phyloP scores from a whole-genome alignment of 2,329 filamentous ascomycete genomes.

The Chrysoporthe cubensis region DNA sequence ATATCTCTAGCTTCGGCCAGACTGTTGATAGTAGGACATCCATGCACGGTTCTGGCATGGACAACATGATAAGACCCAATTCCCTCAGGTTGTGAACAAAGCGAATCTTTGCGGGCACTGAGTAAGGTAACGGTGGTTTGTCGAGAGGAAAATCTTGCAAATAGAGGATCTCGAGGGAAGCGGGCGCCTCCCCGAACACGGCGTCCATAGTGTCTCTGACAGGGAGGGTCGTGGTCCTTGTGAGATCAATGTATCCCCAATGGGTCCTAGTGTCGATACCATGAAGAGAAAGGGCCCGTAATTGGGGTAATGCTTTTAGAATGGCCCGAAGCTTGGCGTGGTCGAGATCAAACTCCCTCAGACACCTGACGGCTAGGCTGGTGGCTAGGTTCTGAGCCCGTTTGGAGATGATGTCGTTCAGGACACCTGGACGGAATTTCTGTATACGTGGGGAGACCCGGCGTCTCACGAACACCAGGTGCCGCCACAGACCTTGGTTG shows the following conservation, averaged over 20 bases:
- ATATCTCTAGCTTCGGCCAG: slow-evolving; percentile 19
- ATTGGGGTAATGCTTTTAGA: slow-evolving; percentile 8
- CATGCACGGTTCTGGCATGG: accelerated
- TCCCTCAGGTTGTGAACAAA: slow-evolving; percentile 4
- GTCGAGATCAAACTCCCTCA: slow-evolving; percentile 15
- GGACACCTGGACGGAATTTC: not conserved
- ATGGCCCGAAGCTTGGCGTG: slow-evolving; percentile 1
- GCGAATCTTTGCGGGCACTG: not conserved
- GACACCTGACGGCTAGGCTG: slow-evolving; percentile 12
- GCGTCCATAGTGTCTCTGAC: not conserved
- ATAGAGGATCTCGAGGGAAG: slow-evolving; percentile 6
- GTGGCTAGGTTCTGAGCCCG: slow-evolving; percentile 11
- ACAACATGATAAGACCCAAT: not conserved
- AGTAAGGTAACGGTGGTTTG: not conserved
- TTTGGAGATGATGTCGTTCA: slow-evolving; percentile 11
- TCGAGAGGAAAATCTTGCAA: not conserved
- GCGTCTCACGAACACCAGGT: slow-evolving; percentile 9
- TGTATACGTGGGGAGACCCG: too few relatives aligned
- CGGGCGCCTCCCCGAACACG: slow-evolving; percentile 4
- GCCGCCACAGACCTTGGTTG: slow-evolving; percentile 20
- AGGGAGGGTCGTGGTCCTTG: not conserved
- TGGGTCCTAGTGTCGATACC: not conserved
- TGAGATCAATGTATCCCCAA: too few relatives aligned
- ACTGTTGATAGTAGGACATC: not conserved
- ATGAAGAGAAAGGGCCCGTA: slow-evolving; percentile 9